Conservation (phyloP, 2,329 filamentous ascomycete genomes). For the Chrysosporium queenslandicum region DNA sequence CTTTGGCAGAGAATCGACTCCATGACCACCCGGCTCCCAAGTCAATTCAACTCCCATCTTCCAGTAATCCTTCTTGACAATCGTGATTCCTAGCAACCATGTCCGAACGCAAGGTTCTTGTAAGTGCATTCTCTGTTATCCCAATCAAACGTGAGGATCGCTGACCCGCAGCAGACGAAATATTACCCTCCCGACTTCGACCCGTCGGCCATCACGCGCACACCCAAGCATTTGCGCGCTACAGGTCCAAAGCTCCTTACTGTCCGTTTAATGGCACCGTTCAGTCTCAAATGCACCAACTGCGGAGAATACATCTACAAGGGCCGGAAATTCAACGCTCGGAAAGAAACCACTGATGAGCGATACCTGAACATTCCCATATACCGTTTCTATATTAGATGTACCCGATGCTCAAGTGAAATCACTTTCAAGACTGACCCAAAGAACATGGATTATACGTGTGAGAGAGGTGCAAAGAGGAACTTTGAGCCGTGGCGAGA, state of each 20-base stretch:
- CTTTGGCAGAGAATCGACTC: no score
- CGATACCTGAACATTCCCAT: constrained; percentile 83
- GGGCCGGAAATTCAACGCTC: constrained; percentile 87
- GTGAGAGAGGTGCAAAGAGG: constrained; percentile 71
- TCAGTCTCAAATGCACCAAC: constrained; percentile 61
- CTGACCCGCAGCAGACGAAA: constrained; percentile 22
- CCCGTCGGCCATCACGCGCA: constrained; percentile 64
- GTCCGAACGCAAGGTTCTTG: constrained; percentile 76
- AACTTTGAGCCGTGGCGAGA: constrained; percentile 90
- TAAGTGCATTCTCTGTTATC: background rate
- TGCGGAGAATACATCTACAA: constrained; percentile 81
- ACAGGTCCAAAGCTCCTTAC: constrained; percentile 72
- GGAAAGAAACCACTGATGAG: constrained; percentile 85
- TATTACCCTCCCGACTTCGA: constrained; percentile 74
- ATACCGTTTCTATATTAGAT: constrained; percentile 82
- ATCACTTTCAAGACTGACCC: constrained; percentile 94
- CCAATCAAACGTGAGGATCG: background rate
- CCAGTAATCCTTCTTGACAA: background rate
- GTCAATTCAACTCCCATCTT: no score
- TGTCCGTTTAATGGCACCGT: constrained; percentile 83
- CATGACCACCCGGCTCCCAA: no score
- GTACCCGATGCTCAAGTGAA: constrained; percentile 73
- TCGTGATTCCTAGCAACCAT: constrained; percentile 39
- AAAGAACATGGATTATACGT: constrained; percentile 79
- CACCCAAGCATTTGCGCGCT: constrained; percentile 46